These are phyloP conservation scores for Parietichytrium sp. DNA, from an alignment of 108 stramenopile genomes.

Conservation along the genomic window DNA sequence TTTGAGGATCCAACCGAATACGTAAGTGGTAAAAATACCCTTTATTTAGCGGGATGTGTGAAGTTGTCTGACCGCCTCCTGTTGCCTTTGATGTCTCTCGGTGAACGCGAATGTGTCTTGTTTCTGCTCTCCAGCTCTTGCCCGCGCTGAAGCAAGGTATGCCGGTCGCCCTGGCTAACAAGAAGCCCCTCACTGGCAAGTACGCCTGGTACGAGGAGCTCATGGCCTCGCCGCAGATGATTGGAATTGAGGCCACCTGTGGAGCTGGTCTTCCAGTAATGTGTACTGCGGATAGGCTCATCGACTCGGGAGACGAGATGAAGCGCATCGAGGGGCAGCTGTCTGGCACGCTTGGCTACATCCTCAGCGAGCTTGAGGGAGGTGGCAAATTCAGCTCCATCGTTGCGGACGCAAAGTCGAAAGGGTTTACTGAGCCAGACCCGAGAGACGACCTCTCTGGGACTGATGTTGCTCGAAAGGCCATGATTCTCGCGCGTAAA, in stretches of 20 bases:
- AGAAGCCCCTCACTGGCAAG: constrained; percentile 45
- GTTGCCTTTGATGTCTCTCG: no score
- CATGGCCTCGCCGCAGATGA: neutral
- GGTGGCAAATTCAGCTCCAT: constrained; percentile 58
- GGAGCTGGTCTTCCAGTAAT: constrained; percentile 64
- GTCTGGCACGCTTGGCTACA: constrained; percentile 62
- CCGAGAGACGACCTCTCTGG: constrained; percentile 64
- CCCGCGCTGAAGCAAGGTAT: constrained; percentile 50
- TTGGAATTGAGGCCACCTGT: constrained; percentile 56
- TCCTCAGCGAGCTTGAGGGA: constrained; percentile 56
- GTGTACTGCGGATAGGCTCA: constrained; percentile 54
- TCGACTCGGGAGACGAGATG: constrained; percentile 56
- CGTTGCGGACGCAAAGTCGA: constrained; percentile 59
- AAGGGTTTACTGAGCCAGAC: constrained; percentile 68
- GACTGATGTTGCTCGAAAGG: constrained; percentile 66
- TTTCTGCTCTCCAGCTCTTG: no score
- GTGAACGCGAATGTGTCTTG: no score
- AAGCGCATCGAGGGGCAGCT: constrained; percentile 57
- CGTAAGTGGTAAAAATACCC: no score
- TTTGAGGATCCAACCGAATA: no score
- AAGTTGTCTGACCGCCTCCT: no score
- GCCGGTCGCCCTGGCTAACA: constrained; percentile 57
- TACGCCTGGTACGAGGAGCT: neutral
- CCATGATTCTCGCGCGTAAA: constrained; percentile 64
- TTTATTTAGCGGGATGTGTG: no score